Base-by-base conservation (phyloP, 2,329 filamentous ascomycete genomes). In the Exutisphaerella laricina region DNA sequence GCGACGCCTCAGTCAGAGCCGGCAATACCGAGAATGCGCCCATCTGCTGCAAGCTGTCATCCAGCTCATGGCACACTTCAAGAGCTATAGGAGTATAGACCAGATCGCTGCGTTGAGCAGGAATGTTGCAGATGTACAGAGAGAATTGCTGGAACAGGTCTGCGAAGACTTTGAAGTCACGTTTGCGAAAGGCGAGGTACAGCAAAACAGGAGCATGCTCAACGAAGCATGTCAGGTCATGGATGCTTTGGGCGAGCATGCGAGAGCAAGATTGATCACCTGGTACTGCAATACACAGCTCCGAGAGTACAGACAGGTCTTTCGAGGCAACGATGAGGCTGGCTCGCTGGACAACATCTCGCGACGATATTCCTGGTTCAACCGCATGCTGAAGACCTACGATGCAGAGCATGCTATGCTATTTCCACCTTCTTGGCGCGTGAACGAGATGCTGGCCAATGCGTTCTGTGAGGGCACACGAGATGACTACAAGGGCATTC, bases 201-300 rank as follows among this genome's bases (percentile, higher is more conserved):
- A 73, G 3, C 71, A 79, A 44, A 82, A 81, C 53, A 80, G 79
- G 53, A 77, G 73, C 10, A 82, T 83, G 62, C 74, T 98, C 43
- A 74, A 84, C 25, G 92, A 98, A 66, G 88, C 87, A 1, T 97
- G 92, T 63, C 72, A 86, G 50, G 90, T 98, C 26, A 90, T 96
- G 77, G 92, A 98, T 69, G 88, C 92, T 9, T 72, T 98, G 14
- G 92, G 92, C 1, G 90, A 97, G 29, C 80, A 83, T 59, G 92
- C 92, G 17, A 80, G 85, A 55, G 77, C 82, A 5, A 75, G 92
- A 34, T 70, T 98, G 28, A 78, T 95, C 60, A 92, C 85, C 8
- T 98, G 92, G 92, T 98, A 98, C 64, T 88, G 94, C 68, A 98
- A 98, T 62, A 96, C 92, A 2, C 87, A 96, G 68, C 71, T 98